These are phyloP conservation scores for Apiospora marii DNA, from an alignment of 2,329 filamentous ascomycete genomes.

Conservation along the genomic window DNA sequence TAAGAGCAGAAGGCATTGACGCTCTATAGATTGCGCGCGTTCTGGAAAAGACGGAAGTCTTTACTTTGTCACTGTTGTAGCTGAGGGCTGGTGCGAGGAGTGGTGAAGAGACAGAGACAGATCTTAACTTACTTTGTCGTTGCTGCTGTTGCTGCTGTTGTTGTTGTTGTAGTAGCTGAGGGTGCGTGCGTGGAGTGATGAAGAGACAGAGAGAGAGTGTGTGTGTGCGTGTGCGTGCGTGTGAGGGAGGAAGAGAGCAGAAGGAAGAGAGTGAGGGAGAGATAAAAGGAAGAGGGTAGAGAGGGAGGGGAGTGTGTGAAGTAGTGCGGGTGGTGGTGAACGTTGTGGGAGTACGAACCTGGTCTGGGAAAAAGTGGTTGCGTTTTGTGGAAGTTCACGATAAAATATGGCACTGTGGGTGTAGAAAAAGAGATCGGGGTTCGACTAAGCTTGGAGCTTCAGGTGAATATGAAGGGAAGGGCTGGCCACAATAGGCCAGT, in stretches of 20 bases:
- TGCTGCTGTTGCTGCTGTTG: too few relatives aligned
- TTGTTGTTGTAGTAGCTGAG: not conserved
- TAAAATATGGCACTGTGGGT: not conserved
- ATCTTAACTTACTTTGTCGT: too few relatives aligned
- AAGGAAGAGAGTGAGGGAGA: too few relatives aligned
- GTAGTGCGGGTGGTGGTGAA: not conserved
- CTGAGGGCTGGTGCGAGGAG: not conserved
- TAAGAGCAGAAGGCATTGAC: not conserved
- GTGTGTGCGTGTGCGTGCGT: too few relatives aligned
- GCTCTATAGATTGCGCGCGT: not conserved
- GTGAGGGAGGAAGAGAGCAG: too few relatives aligned
- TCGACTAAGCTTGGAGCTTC: not conserved
- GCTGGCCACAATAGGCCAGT: not conserved
- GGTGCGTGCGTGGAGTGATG: not conserved
- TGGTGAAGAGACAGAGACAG: not conserved
- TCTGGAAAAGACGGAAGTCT: not conserved
- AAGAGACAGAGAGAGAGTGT: too few relatives aligned
- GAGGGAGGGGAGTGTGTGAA: not conserved
- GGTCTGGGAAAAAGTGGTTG: not conserved
- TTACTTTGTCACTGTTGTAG: not conserved
- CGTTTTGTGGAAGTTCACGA: not conserved
- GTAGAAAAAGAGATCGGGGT: not conserved
- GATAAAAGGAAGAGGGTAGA: too few relatives aligned
- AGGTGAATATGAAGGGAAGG: not conserved
- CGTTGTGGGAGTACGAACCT: not conserved